Evolutionary conservation across 1,139 yeast species (phyloP).

Genomic region (Pichia sp.): DNA sequence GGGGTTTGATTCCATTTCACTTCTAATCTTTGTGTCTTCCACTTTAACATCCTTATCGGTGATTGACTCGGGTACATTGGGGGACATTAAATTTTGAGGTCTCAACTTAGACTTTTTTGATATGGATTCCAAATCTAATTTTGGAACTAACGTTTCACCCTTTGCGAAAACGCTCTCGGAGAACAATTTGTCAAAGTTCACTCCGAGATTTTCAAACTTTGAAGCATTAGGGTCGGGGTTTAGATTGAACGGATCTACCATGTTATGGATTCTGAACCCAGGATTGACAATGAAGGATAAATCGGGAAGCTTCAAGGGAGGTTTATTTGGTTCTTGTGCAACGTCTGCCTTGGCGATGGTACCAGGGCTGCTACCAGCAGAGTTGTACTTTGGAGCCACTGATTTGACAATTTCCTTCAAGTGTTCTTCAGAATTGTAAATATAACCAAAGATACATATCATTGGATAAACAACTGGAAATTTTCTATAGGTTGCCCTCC

Average conservation of each 20-base stretch:
- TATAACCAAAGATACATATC: slow-evolving; percentile 25
- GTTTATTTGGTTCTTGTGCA: neutral
- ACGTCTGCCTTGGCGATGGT: neutral
- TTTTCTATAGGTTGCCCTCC: slow-evolving; percentile 32
- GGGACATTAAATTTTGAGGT: neutral
- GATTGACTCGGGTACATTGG: neutral
- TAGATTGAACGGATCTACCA: slow-evolving; percentile 3
- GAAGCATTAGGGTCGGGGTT: slow-evolving; percentile 13
- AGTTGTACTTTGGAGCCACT: slow-evolving; percentile 16
- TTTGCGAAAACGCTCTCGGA: slow-evolving; percentile 36
- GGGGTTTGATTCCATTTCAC: neutral
- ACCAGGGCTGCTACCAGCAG: neutral
- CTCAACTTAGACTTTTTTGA: neutral
- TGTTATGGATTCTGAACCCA: slow-evolving; percentile 8
- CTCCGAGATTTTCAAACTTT: slow-evolving; percentile 21
- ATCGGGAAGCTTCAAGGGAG: slow-evolving; percentile 15
- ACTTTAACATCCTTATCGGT: neutral
- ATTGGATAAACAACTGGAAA: slow-evolving; percentile 27
- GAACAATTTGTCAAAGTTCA: slow-evolving; percentile 25
- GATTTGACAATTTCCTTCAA: slow-evolving; percentile 29
- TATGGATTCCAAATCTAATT: slow-evolving; percentile 19
- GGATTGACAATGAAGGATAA: slow-evolving; percentile 18
- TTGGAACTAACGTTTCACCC: slow-evolving; percentile 33
- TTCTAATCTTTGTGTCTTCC: neutral
- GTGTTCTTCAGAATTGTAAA: slow-evolving; percentile 31